Evolutionary conservation across 495 filamentous ascomycete species (phyloP), one percentile per base, ranked within the genome.

Genomic region (Achaetomiella virescens): DNA sequence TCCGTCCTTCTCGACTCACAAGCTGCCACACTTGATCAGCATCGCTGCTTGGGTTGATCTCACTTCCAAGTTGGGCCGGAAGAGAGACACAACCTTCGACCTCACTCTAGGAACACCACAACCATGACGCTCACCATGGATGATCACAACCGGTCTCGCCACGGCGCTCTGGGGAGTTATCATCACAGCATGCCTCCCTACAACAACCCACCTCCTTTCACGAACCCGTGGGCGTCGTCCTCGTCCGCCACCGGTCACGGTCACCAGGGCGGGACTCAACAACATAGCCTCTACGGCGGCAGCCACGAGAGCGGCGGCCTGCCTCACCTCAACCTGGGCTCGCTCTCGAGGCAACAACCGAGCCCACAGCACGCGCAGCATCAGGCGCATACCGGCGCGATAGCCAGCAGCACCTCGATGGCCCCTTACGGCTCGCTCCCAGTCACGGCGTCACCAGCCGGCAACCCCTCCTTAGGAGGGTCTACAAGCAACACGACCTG

Each of bases 91-190:
- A 31, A 31, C 46, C 37, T 45, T 61, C 43, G 54, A 63, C 47
- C 45, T 38, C 52, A 45, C 64, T 56, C 24, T 48, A 50, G 63
- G 59, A 45, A 57, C 27, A 31, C 27, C 46, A 60, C 49, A 66
- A 79, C 68, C 72, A 85, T 89, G 83, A 89, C 88, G 77, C 86
- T 95, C 84, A 89, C 92, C 75, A 84, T 93, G 74, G 88, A 90
- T 74, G 81, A 59, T 84, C 42, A 52, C 70, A 86, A 78, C 68
- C 80, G 91, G 72, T 87, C 88, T 77, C 90, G 88, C 77, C 85
- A 89, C 72, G 84, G 89, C 75, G 81, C 81, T 61, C 55, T 92
- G 78, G 27, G 27, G 27, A 81, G 82, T 71, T 95, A 91, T 77
- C 88, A 92, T 71, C 84, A 84, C 70, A 9, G 27, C 27, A 76